Evolutionary conservation across 2,329 filamentous ascomycete genomes (phyloP).

Genomic region (Aureobasidium lini): DNA sequence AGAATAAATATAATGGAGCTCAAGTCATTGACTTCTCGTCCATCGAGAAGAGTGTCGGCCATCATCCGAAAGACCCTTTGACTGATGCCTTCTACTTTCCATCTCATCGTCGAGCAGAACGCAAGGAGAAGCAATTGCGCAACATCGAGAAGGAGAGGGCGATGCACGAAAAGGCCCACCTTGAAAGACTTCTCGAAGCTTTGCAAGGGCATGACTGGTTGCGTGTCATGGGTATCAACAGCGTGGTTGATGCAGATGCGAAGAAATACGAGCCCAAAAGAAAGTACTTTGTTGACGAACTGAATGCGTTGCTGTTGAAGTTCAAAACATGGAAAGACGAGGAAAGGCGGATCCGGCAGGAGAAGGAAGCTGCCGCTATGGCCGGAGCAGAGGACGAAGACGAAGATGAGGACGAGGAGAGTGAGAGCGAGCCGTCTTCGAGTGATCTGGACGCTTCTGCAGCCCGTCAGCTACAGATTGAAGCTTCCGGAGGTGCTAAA

Average conservation of each 20-base stretch:
- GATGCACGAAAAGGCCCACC: constrained; percentile 58
- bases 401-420: constrained; percentile 31
- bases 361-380: constrained; percentile 59
- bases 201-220: constrained; percentile 90
- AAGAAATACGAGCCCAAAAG: constrained; percentile 82
- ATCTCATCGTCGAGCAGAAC: constrained; percentile 53
- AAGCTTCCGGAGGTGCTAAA: constrained; percentile 28
- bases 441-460: constrained; percentile 64
- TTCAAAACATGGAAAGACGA: constrained; percentile 83
- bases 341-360: constrained; percentile 73
- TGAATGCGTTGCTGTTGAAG: constrained; percentile 74
- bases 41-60: constrained; percentile 28
- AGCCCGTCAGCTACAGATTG: constrained; percentile 67
- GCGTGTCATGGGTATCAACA: constrained; percentile 81
- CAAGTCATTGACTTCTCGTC: constrained; percentile 37
- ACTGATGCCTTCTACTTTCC: constrained; percentile 49
- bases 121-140: constrained; percentile 60
- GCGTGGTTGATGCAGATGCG: constrained; percentile 74
- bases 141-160: constrained; percentile 61
- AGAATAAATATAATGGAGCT: constrained; percentile 25
- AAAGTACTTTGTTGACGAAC: constrained; percentile 75
- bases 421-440: constrained; percentile 49
- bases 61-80: constrained; percentile 46
- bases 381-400: constrained; percentile 38
- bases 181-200: constrained; percentile 67